Percentiles rank a stretch among this genome's conserved stretches.
Conservation (phyloP, 306 rosid genomes). For the Trichosanthes truncata region DNA sequence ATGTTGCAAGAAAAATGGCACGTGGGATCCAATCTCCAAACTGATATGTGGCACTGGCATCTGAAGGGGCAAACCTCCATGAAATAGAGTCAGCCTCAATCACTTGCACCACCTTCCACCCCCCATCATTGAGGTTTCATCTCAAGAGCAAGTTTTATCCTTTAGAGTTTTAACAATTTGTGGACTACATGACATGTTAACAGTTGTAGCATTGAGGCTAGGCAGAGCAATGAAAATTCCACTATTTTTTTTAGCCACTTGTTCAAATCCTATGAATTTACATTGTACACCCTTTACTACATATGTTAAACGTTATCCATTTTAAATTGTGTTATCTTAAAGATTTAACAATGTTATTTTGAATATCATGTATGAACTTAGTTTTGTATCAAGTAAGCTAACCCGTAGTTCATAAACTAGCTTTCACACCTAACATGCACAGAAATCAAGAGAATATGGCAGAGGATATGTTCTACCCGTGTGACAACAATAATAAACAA, state of each 20-base stretch:
- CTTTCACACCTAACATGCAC: not conserved
- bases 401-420: not conserved
- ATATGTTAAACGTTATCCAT: not conserved
- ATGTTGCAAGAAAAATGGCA: not conserved
- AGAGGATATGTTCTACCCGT: not conserved
- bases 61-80: not conserved
- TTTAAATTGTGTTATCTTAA: not conserved
- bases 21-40: not conserved
- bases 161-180: not conserved
- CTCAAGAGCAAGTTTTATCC: not conserved
- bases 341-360: too few species aligned
- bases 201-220: not conserved
- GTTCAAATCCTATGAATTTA: not conserved
- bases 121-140: not conserved
- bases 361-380: not conserved
- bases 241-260: not conserved
- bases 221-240: not conserved
- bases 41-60: not conserved
- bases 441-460: not conserved
- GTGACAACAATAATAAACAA: not conserved
- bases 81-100: not conserved
- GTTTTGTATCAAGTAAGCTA: not conserved
- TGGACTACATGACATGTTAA: not conserved
- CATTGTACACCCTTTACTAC: not conserved
- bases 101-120: not conserved